Conservation (phyloP, 164 flowering plant genomes). For the Piper betle region DNA sequence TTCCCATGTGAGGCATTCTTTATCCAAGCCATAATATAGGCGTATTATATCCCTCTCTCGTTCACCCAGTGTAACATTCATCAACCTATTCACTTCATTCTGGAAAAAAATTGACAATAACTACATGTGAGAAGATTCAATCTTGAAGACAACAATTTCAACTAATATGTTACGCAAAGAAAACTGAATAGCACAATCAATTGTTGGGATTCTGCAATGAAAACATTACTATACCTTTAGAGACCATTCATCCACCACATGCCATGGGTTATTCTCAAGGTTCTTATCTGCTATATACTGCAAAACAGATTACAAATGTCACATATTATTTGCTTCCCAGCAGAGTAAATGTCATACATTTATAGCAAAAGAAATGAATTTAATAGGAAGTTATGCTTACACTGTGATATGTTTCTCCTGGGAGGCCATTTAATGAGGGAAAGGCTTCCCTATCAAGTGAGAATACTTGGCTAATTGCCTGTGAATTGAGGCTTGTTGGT, state of each 20-base stretch:
- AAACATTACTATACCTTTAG: constrained; percentile 48
- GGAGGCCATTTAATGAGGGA: constrained; percentile 79
- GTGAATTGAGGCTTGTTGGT: constrained; percentile 8
- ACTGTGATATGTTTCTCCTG: constrained; percentile 92
- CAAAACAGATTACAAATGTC: too few species aligned
- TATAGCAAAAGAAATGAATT: background rate
- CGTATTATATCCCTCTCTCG: constrained; percentile 80
- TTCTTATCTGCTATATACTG: constrained; percentile 86
- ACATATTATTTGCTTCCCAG: too few species aligned
- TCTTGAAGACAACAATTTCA: too few species aligned
- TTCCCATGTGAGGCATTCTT: constrained; percentile 89
- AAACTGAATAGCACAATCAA: too few species aligned
- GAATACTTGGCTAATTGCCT: constrained; percentile 67
- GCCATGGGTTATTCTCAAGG: constrained; percentile 85
- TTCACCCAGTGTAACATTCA: constrained; percentile 44
- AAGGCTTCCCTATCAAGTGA: constrained; percentile 89
- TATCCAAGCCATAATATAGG: constrained; percentile 81
- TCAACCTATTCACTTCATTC: constrained; percentile 78
- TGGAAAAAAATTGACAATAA: constrained; percentile 20
- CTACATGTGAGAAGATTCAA: background rate
- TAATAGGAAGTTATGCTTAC: constrained; percentile 31
- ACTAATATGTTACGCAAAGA: background rate
- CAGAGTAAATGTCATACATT: background rate
- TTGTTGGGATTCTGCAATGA: background rate
- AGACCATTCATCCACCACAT: constrained; percentile 73